Evolutionary conservation across 306 rosid species (phyloP), one percentile per base, ranked within the genome.

Genomic region (Styphnolobium japonicum): DNA sequence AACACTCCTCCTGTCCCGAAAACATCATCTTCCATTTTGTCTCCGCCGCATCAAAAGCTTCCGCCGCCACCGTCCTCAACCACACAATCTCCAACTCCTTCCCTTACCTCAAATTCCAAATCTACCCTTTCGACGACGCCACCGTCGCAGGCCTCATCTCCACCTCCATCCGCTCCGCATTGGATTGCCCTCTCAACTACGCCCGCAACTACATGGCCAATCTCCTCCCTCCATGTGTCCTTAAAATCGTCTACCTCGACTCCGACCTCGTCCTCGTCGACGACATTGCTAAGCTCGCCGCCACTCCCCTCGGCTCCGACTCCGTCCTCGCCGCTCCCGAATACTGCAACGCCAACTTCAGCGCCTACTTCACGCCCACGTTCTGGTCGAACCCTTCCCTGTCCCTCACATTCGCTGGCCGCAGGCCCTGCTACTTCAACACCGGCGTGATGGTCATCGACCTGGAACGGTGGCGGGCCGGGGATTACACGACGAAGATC

Each of bases 401-500:
- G 10, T 91, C 99, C 0, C 62, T 90, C 1, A 87, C 96, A 0
- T 95, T 95, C 67, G 89, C 87, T 15, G 90, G 80, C 1, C 93
- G 99, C 6, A 62, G 12, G 6, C 91, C 99, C 2, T 95, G 99
- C 31, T 95, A 95, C 82, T 95, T 95, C 83, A 95, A 93, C 87
- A 95, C 99, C 4, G 99, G 99, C 2, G 99, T 95, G 4, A 95
- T 95, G 99, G 98, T 95, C n/a, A 95, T 95, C 42, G 93, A 95
- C 23, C 69, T 93, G 15, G 81, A 69, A 42, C 80, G 89, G 39
- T 95, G 99, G 99, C 85, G 98, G 36, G 80, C n/a, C 4, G 97
- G 96, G 14, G 96, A 86, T 27, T 95, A 90, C 84, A 95, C 98
- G 5, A 77, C 78, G 9, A 81, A 80, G 90, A 95, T 95, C 37